Base-by-base conservation (phyloP, 306 rosid genomes). In the Canavalia gladiata region DNA sequence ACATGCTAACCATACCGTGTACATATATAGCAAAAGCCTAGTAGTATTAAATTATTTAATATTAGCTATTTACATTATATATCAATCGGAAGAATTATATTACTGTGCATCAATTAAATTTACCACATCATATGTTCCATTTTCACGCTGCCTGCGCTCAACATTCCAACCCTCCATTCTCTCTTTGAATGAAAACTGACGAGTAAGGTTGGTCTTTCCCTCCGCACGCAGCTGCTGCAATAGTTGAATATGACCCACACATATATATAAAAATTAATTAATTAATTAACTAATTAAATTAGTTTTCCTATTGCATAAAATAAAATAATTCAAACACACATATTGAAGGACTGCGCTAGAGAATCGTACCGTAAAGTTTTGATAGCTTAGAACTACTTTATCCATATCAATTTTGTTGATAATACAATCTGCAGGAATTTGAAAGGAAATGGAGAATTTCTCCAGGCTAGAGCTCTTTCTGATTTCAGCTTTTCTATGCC, bases 141-240 rank as follows among this genome's bases (percentile, higher is more conserved):
- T 45, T 5, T 30, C 59, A 34, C 62, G 72, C 12, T 76, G 50
- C 39, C 6, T 34, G 62, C 62, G 46, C 81, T 62, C 72, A 76
- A 76, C 63, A 2, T 2, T 34, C 81, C 81, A 76, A 0, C 72
- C 58, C 51, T 49, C 39, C 5, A 76, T 4, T 65, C 81, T 76
- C 71, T 76, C 72, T 18, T 4, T 49, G 50, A 76, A 76, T 5
- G 72, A 62, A 76, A 47, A 62, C 39, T 33, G 11, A 62, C 8
- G 51, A 6, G 4, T 3, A 47, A 8, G 11, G 52, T 47, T 47
- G 52, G 13, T 47, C 12, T 47, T 47, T 3, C 47, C 59, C 5
- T 59, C 57, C 9, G 2, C 6, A 7, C 18, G 47, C 18, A 11
- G 34, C 12, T 35, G 35, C 49, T 67, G 37, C 33, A 67, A 7